Base-by-base conservation (phyloP, 352 stramenopile species). In the Phytophthora ohioensis region DNA sequence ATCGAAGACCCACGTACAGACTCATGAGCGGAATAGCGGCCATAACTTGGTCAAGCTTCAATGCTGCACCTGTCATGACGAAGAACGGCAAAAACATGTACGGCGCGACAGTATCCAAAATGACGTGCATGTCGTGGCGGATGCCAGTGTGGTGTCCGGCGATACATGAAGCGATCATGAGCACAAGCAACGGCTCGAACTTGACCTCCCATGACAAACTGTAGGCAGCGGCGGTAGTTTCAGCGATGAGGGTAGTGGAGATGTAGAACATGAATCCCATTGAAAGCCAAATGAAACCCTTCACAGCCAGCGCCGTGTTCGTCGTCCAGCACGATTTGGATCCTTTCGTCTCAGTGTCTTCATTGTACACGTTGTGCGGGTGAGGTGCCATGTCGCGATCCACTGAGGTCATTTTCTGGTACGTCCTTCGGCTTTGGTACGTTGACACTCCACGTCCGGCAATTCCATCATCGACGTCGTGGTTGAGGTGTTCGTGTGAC, bases 61-160 rank as follows among this genome's bases (percentile, higher is more conserved):
- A 57, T 6, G 78, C 81, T 1, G 84, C 84, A 3, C 84, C 84
- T 0, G 84, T 91, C 81, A 91, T 91, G 32, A 89, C 80, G 75
- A 91, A 91, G 71, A 91, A 91, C 21, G 83, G 83, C 38, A 91
- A 53, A 41, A 91, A 90, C 62, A 91, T 83, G 69, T 87, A 91
- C n/a, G 84, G 84, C 48, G 84, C 84, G 3, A 71, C 77, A 1
- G 74, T 82, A 31, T 91, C 84, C 3, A 91, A 66, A 43, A 91
- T 91, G 27, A 90, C 80, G 67, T 91, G 84, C 84, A 91, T 91
- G 65, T 91, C 84, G 64, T 91, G 81, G 34, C 84, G 81, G 43
- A 91, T 91, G 0, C 55, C 58, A 3, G 75, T 57, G 55, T 87
- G 71, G 59, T 91, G 84, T 11, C 84, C 84, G 2, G 84, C 84